Evolutionary conservation across 495 filamentous ascomycete genomes (phyloP).

Genomic region (Hyaloscypha bicolor): DNA sequence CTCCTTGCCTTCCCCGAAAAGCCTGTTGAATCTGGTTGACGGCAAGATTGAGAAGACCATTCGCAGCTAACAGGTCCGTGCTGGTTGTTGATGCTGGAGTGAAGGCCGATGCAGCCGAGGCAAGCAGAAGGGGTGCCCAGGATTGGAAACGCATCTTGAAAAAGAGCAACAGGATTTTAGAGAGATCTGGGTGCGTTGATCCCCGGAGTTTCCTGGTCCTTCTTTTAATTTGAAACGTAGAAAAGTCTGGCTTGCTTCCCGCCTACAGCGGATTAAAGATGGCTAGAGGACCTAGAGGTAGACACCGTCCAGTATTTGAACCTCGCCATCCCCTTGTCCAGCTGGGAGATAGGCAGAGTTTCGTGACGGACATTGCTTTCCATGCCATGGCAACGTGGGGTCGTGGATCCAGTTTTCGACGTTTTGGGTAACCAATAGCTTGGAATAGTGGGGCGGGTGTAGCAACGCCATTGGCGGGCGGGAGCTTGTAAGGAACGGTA

Average conservation of each 20-base stretch:
- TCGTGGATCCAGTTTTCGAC: neutral
- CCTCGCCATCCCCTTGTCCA: neutral
- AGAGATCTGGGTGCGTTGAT: neutral
- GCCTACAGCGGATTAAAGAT: neutral
- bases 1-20: slow-evolving; percentile 23
- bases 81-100: slow-evolving; percentile 26
- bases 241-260: neutral
- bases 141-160: slow-evolving; percentile 22
- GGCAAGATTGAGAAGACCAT: slow-evolving; percentile 28
- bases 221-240: slow-evolving; percentile 11
- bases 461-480: neutral
- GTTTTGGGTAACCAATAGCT: slow-evolving; percentile 1
- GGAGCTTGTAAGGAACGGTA: neutral
- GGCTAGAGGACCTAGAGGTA: neutral
- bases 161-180: neutral
- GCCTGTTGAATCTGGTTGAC: slow-evolving; percentile 16
- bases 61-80: slow-evolving; percentile 29
- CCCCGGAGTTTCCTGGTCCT: neutral
- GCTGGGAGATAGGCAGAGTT: neutral
- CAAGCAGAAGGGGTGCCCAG: slow-evolving; percentile 11
- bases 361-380: neutral
- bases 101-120: slow-evolving; percentile 5
- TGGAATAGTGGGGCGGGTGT: neutral
- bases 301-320: neutral
- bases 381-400: neutral